phyloP scores from a whole-genome alignment of 768 basidiomycete genomes.

The Polyporus arcularius region DNA sequence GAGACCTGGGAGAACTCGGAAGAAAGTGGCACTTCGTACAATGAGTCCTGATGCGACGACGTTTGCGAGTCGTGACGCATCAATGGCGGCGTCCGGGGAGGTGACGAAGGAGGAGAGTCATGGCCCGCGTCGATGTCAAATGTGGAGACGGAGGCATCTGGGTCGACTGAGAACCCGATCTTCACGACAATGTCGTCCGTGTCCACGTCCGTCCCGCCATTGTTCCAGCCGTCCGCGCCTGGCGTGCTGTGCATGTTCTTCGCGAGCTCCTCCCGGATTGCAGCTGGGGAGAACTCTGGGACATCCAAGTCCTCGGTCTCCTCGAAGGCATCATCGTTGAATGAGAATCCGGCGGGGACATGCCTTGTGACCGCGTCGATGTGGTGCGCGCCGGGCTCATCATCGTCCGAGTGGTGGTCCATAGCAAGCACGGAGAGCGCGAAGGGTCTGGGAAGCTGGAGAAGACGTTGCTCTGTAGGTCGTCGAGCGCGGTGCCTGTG shows the following conservation, averaged over 20 bases:
- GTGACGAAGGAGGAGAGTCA: slow-evolving; percentile 18
- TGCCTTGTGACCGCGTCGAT: background rate
- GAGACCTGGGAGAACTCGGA: slow-evolving; percentile 23
- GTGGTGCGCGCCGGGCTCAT: slow-evolving; percentile 1
- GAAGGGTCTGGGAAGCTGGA: background rate
- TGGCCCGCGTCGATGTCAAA: slow-evolving; percentile 50
- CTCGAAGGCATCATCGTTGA: slow-evolving; percentile 75
- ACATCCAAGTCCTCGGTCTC: slow-evolving; percentile 54
- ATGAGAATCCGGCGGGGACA: slow-evolving; percentile 8
- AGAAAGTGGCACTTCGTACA: slow-evolving; percentile 27
- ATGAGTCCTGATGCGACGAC: slow-evolving; percentile 22
- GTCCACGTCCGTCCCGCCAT: slow-evolving; percentile 2
- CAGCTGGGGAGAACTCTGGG: slow-evolving; percentile 56
- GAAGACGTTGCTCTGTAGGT: slow-evolving; percentile 11
- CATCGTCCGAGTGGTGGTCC: slow-evolving; percentile 12
- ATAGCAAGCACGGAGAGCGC: background rate
- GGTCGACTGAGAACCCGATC: slow-evolving; percentile 34
- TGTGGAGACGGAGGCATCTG: slow-evolving; percentile 59
- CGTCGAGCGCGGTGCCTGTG: background rate
- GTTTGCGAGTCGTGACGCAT: slow-evolving; percentile 22
- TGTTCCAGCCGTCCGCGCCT: slow-evolving; percentile 34
- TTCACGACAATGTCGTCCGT: slow-evolving; percentile 34
- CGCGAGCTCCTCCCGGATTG: slow-evolving; percentile 64
- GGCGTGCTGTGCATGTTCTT: slow-evolving; percentile 40
- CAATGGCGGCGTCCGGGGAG: slow-evolving; percentile 21